Conservation (phyloP, 805 yeast genomes). For the Nematodospora valgi region DNA sequence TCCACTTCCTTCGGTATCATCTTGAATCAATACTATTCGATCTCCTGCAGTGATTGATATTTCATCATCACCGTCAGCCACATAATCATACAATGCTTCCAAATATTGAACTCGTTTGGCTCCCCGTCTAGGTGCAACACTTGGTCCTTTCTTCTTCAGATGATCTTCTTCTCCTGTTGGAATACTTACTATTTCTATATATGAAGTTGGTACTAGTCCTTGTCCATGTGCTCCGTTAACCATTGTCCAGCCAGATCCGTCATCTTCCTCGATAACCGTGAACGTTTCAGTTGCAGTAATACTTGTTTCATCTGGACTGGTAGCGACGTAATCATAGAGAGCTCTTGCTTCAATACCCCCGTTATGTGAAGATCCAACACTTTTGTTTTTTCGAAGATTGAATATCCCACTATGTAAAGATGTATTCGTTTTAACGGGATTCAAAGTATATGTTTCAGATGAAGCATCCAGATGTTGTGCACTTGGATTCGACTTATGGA, state of each 20-base stretch:
- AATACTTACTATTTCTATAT: constrained; percentile 46
- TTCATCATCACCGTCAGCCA: constrained; percentile 79
- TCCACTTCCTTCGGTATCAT: constrained; percentile 68
- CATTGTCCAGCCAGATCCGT: constrained; percentile 91
- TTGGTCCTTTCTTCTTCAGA: constrained; percentile 59
- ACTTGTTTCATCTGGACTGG: constrained; percentile 73
- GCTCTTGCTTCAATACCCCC: constrained; percentile 37
- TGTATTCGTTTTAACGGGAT: constrained; percentile 28
- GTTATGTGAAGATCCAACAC: constrained; percentile 20
- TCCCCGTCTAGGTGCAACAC: constrained; percentile 76
- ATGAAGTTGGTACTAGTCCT: constrained; percentile 87
- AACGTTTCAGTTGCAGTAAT: constrained; percentile 60
- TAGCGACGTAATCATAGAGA: constrained; percentile 60
- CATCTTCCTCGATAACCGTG: constrained; percentile 61
- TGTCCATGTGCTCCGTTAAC: constrained; percentile 43
- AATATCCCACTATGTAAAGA: constrained; percentile 33
- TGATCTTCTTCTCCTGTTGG: constrained; percentile 10
- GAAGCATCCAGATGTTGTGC: constrained; percentile 11
- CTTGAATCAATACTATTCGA: constrained; percentile 56
- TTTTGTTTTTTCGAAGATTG: constrained; percentile 33
- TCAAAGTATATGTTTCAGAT: constrained; percentile 29
- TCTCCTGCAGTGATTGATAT: constrained; percentile 72
- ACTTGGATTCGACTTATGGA: constrained; percentile 9
- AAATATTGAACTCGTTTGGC: constrained; percentile 62
- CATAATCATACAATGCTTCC: constrained; percentile 72